These are phyloP conservation scores for Diphasiastrum complanatum DNA, from an alignment of 83 land plant genomes.

Conservation along the genomic window DNA sequence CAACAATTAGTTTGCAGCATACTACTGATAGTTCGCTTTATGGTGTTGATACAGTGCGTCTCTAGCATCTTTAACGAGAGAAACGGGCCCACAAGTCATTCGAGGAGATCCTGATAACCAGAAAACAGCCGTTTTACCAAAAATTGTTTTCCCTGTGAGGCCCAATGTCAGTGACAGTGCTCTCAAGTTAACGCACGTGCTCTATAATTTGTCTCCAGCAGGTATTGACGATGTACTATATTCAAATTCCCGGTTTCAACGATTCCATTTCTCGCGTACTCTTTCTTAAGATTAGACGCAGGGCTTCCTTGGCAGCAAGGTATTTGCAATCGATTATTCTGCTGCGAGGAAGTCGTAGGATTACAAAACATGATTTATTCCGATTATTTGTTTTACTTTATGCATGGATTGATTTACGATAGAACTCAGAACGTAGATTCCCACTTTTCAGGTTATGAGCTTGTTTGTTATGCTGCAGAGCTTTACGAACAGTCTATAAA, in stretches of 20 bases:
- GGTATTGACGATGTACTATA: neutral
- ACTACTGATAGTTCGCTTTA: no score
- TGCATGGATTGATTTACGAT: no score
- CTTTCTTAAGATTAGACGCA: no score
- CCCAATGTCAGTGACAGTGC: constrained; percentile 28
- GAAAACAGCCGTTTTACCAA: constrained; percentile 17
- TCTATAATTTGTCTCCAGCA: constrained; percentile 25
- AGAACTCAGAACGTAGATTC: no score
- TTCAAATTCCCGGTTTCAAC: neutral
- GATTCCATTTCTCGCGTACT: no score
- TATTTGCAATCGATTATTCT: no score
- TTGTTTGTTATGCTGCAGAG: constrained; percentile 8
- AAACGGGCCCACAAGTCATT: constrained; percentile 25
- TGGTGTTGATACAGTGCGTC: constrained; percentile 16
- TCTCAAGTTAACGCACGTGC: constrained; percentile 31
- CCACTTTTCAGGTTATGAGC: no score
- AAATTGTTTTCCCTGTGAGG: constrained; percentile 18
- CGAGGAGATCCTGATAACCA: constrained; percentile 25
- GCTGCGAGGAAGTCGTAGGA: no score
- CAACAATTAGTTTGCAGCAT: no score
- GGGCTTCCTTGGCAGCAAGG: no score
- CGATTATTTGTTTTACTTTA: no score
- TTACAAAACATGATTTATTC: no score
- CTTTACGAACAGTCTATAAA: constrained; percentile 29
- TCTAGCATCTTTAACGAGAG: constrained; percentile 27